phyloP scores from a whole-genome alignment of 139 green algal species.

The Micractinium sp. region DNA sequence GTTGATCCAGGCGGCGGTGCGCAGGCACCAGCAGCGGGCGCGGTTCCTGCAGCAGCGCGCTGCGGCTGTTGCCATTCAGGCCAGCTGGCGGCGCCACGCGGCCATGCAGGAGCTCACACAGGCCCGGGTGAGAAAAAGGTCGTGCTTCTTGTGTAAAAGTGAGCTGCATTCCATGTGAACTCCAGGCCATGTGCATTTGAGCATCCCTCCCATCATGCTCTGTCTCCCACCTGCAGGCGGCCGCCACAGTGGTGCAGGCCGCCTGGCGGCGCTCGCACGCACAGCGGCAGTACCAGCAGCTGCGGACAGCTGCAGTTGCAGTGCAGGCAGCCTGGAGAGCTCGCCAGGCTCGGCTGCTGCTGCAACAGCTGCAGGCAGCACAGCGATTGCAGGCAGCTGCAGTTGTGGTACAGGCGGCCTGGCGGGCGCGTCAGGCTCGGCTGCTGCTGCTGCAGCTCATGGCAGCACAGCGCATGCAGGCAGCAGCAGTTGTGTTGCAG shows the following conservation, averaged over 20 bases:
- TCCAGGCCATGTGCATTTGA: not conserved
- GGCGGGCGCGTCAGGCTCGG: constrained; percentile 18
- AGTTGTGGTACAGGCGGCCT: constrained; percentile 35
- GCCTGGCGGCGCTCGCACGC: no score
- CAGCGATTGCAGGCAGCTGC: constrained; percentile 22
- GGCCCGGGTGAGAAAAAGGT: not conserved
- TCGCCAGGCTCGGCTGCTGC: not conserved
- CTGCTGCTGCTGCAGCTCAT: constrained; percentile 23
- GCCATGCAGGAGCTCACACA: constrained; percentile 10
- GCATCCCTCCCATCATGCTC: not conserved
- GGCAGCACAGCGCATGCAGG: not conserved
- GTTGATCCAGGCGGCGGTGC: constrained; percentile 59
- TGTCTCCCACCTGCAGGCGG: not conserved
- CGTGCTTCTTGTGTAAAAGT: not conserved
- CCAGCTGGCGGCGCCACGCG: constrained; percentile 32
- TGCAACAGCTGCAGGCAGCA: not conserved
- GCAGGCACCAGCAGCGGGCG: constrained; percentile 28
- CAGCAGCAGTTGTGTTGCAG: constrained; percentile 28
- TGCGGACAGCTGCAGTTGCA: not conserved
- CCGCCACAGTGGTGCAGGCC: not conserved
- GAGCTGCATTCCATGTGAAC: not conserved
- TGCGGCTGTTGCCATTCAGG: constrained; percentile 51
- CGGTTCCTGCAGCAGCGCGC: constrained; percentile 20
- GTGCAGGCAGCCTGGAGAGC: constrained; percentile 48
- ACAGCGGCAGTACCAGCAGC: not conserved